Evolutionary conservation across 306 rosid genomes (phyloP).

Genomic region (Trifolium repens): DNA sequence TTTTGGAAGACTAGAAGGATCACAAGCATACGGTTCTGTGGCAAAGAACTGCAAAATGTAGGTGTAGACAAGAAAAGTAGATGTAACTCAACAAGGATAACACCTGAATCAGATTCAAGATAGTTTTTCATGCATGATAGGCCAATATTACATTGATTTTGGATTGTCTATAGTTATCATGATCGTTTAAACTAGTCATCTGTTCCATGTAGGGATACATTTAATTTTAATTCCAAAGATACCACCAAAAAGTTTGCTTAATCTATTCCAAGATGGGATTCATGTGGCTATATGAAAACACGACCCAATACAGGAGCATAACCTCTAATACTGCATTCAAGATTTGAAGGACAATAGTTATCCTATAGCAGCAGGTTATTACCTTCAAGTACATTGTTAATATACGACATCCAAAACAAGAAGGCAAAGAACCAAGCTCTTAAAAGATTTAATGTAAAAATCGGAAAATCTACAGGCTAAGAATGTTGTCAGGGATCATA

Average conservation of each 20-base stretch:
- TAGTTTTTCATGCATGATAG: conserved; percentile 15
- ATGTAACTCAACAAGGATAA: conserved; percentile 35
- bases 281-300: conserved; percentile 18
- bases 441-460: conserved; percentile 32
- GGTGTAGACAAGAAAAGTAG: conserved; percentile 44
- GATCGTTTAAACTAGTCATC: conserved; percentile 22
- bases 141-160: conserved; percentile 15
- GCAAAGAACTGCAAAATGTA: conserved; percentile 76
- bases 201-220: conserved; percentile 15
- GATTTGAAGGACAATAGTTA: conserved; percentile 12
- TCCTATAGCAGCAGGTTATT: conserved; percentile 15
- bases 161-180: background rate
- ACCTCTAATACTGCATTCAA: conserved; percentile 17
- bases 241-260: conserved; percentile 19
- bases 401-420: conserved; percentile 33
- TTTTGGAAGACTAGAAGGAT: conserved; percentile 93
- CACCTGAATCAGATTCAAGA: conserved; percentile 33
- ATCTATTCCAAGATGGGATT: conserved; percentile 27
- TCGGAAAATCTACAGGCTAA: conserved; percentile 21
- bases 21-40: conserved; percentile 84
- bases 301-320: conserved; percentile 24
- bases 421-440: conserved; percentile 32
- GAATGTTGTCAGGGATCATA: conserved; percentile 27
- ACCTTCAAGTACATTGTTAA: conserved; percentile 19
- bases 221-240: conserved; percentile 26